These are phyloP conservation scores for Pleodorina starrii DNA, from an alignment of 139 green algal genomes.

Conservation along the genomic window DNA sequence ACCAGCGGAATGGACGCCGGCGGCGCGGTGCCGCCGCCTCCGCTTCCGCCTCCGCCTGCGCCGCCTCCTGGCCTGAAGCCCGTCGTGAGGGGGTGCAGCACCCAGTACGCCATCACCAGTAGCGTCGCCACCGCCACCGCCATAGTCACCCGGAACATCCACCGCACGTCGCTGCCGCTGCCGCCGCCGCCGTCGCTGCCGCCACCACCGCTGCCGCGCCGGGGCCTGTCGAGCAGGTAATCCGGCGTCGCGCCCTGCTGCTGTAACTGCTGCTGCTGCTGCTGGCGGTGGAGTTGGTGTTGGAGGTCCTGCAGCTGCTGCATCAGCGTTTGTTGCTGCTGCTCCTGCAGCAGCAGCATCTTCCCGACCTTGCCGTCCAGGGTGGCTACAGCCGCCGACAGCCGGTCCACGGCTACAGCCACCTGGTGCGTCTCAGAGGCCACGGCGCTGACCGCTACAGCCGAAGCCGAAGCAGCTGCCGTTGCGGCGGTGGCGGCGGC, in stretches of 20 bases:
- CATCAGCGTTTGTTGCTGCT: constrained; percentile 6
- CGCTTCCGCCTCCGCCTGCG: background rate
- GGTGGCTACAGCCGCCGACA: background rate
- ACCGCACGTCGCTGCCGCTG: background rate
- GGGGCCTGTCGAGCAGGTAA: background rate
- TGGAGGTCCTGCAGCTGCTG: background rate
- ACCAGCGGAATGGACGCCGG: background rate
- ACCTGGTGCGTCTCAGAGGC: background rate
- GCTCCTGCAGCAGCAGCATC: background rate
- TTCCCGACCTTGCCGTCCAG: constrained; percentile 12
- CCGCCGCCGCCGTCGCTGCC: background rate
- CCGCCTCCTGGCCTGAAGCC: background rate
- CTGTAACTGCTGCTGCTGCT: background rate
- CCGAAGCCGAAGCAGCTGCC: too few relatives aligned
- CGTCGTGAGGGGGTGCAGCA: background rate
- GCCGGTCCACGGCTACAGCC: constrained; percentile 7
- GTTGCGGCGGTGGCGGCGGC: background rate
- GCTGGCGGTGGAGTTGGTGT: background rate
- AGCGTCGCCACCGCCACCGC: background rate
- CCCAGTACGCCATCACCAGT: background rate
- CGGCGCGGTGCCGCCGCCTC: background rate
- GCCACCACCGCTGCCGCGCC: background rate
- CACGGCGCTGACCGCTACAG: background rate
- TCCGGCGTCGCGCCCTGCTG: background rate
- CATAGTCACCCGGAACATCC: constrained; percentile 5